Base-by-base conservation (phyloP, 257 asterid species). In the Nicotiana knightiana region DNA sequence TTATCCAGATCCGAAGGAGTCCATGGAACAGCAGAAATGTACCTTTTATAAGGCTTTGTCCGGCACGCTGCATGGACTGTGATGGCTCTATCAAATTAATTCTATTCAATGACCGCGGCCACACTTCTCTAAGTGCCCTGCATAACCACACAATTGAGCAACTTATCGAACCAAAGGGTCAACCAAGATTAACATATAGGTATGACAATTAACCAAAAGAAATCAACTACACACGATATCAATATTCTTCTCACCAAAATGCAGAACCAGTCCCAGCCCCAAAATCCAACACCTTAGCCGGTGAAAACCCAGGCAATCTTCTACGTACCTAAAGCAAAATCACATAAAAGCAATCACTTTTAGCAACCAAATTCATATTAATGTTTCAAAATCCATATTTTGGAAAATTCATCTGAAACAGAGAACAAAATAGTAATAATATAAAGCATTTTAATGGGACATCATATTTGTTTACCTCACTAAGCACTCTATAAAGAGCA, bases 191-290 rank as follows among this genome's bases (percentile, higher is more conserved):
- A 55, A 76, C 57, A 33, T 37, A 48, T 35, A 39, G 68, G 17
- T 13, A 33, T 17, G 30, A 59, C 33, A 66, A 64, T 26, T 77
- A 81, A 70, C 83, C 48, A n/a, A 30, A 73, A 57, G 58, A 28
- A 58, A 43, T 24, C 24, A 30, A 33, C 43, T 37, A 37, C 5
- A 33, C 35, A 32, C 2, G 3, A 33, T 39, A 6, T 32, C 35
- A 32, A 32, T 32, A 15, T 79, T 81, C 86, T 62, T 77, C 99
- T 88, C 86, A 96, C 99, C 99, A 96, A 81, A 96, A 86, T 32
- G 98, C 99, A 59, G 99, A 91, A 84, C 99, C 95, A 86, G 99
- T 92, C 86, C 99, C 99, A 7, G 99, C 97, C 83, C 99, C 99
- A 87, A 96, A 96, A 88, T 96, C 98, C 70, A 96, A 93, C 58